phyloP scores from a whole-genome alignment of 2,329 filamentous ascomycete species.

The Claviceps sp. region DNA sequence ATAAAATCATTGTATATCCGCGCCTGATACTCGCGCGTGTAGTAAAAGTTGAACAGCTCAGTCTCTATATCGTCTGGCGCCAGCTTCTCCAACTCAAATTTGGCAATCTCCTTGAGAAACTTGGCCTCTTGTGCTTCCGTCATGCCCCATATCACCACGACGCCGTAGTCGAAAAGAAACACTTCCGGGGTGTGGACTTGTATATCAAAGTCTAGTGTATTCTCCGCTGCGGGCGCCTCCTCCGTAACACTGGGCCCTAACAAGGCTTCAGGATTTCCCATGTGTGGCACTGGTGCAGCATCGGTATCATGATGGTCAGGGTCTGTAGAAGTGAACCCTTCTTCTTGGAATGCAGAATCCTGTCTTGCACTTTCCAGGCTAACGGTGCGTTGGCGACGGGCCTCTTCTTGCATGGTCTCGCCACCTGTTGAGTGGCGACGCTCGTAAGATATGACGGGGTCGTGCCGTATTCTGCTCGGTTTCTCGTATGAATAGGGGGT shows the following conservation, averaged over 20 bases:
- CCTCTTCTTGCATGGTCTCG: constrained; percentile 29
- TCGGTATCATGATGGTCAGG: constrained; percentile 15
- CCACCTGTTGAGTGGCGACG: constrained; percentile 66
- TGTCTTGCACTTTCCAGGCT: constrained; percentile 36
- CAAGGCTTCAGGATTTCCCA: constrained; percentile 20
- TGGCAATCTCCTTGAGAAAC: constrained; percentile 85
- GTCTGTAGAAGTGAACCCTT: constrained; percentile 15
- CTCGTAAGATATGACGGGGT: constrained; percentile 38
- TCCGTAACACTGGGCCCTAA: constrained; percentile 22
- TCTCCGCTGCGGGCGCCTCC: constrained; percentile 26
- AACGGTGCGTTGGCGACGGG: constrained; percentile 40
- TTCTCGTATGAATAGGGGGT: constrained; percentile 75
- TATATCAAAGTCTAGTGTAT: constrained; percentile 64
- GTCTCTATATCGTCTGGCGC: constrained; percentile 81
- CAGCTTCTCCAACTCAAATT: constrained; percentile 87
- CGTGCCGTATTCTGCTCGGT: constrained; percentile 12
- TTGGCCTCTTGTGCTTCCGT: constrained; percentile 74
- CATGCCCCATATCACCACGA: constrained; percentile 98
- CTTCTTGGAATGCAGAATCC: constrained; percentile 16
- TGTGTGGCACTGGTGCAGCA: constrained; percentile 10
- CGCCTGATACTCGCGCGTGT: constrained; percentile 93
- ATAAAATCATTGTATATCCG: constrained; percentile 99
- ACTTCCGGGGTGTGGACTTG: constrained; percentile 85
- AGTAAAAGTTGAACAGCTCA: constrained; percentile 99
- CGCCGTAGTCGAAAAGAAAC: constrained; percentile 94